Conservation (phyloP, 1,284 basidiomycete species). For the Cutaneotrichosporon mucoides region DNA sequence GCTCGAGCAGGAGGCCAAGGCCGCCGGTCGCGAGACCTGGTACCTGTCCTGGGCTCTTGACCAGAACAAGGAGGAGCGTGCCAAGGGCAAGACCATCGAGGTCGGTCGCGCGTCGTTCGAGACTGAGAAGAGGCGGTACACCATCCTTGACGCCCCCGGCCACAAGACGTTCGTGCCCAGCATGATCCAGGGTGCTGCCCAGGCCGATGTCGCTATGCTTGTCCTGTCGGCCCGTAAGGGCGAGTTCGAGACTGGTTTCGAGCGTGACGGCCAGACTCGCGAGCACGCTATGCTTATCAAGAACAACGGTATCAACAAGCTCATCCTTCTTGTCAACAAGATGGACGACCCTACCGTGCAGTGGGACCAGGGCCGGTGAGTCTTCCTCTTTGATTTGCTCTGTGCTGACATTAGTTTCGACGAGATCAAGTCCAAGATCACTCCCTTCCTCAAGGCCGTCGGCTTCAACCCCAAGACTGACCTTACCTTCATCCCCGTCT, state of each 20-base stretch:
- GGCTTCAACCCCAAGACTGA: conserved; percentile 93
- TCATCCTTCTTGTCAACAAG: conserved; percentile 89
- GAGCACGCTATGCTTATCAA: conserved; percentile 98
- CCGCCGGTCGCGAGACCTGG: conserved; percentile 91
- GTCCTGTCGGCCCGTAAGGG: conserved; percentile 96
- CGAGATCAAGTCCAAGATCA: conserved; percentile 83
- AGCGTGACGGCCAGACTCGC: conserved; percentile 90
- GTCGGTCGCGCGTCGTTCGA: conserved; percentile 95
- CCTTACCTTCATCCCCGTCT: conserved; percentile 84
- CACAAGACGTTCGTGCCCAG: conserved; percentile 90
- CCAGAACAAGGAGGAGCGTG: conserved; percentile 87
- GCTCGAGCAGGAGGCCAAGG: conserved; percentile 89
- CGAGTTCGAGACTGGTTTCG: conserved; percentile 97
- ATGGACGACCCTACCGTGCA: conserved; percentile 93
- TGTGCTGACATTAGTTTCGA: conserved; percentile 52
- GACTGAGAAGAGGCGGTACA: conserved; percentile 76
- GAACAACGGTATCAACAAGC: conserved; percentile 86
- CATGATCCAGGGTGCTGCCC: conserved; percentile 95
- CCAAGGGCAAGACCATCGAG: conserved; percentile 94
- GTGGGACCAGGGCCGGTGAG: conserved; percentile 75
- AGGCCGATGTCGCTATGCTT: conserved; percentile 90
- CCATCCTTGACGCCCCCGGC: conserved; percentile 92
- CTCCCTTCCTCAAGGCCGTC: conserved; percentile 74
- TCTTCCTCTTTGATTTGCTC: neutral
- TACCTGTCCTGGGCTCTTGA: conserved; percentile 96